Percentiles rank a stretch among this genome's conserved stretches.
Evolutionary conservation across 2,329 filamentous ascomycete species (phyloP).

Genomic region (Amauroascus verrucosus): DNA sequence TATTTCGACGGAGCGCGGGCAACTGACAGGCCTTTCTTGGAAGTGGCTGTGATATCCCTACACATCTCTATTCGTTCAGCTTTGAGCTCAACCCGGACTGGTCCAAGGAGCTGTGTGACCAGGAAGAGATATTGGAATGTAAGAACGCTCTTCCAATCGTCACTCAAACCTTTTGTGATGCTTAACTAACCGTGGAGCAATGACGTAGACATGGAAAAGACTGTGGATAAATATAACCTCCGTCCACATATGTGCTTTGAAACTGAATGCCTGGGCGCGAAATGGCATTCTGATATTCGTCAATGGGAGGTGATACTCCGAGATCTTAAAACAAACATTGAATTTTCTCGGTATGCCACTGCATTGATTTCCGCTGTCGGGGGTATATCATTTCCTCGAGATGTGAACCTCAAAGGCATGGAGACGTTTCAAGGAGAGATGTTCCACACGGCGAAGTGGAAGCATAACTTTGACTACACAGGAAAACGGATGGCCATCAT

Average conservation of each 20-base stretch:
- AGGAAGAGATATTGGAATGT: constrained; percentile 15
- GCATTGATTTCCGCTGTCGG: constrained; percentile 22
- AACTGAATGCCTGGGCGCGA: constrained; percentile 13
- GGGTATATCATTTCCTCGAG: constrained; percentile 22
- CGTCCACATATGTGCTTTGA: constrained; percentile 15
- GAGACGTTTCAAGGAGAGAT: constrained; percentile 23
- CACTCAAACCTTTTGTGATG: background rate
- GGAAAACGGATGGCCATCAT: constrained; percentile 25
- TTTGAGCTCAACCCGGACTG: constrained; percentile 19
- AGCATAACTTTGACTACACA: constrained; percentile 19
- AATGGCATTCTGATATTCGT: constrained; percentile 8
- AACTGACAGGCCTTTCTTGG: background rate
- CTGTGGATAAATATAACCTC: constrained; percentile 15
- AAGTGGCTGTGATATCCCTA: constrained; percentile 17
- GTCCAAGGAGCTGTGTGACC: constrained; percentile 17
- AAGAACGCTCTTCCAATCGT: background rate
- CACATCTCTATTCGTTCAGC: constrained; percentile 17
- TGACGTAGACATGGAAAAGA: constrained; percentile 15
- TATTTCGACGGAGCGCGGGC: too few species aligned
- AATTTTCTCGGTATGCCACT: constrained; percentile 11
- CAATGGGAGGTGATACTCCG: constrained; percentile 12
- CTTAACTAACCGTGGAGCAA: too few species aligned
- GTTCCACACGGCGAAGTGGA: constrained; percentile 26
- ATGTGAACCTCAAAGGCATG: constrained; percentile 22
- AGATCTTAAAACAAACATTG: constrained; percentile 10